These are phyloP conservation scores for Naganishia albida DNA, from an alignment of 1,284 basidiomycete species.

Conservation along the genomic window DNA sequence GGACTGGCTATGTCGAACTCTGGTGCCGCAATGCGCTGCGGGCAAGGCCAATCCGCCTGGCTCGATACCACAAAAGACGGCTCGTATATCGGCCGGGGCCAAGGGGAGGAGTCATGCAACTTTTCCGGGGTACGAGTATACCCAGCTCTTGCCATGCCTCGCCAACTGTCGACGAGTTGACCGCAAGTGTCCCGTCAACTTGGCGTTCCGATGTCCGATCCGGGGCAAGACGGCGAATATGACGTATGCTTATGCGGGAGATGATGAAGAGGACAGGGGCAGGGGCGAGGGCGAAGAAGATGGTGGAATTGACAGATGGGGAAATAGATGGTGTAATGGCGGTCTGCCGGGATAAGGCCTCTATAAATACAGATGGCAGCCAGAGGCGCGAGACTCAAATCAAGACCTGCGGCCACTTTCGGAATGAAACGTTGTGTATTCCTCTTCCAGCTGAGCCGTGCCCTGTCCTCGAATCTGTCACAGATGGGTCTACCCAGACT, in stretches of 20 bases:
- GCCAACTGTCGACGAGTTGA: constrained; percentile 73
- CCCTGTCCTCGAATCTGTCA: too few relatives aligned
- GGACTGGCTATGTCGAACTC: constrained; percentile 72
- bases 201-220: constrained; percentile 72
- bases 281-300: constrained; percentile 58
- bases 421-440: too few relatives aligned
- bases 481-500: too few relatives aligned
- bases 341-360: constrained; percentile 6
- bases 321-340: constrained; percentile 76
- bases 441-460: too few relatives aligned
- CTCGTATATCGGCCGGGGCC: constrained; percentile 57
- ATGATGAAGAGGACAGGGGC: constrained; percentile 58
- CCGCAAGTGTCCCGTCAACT: constrained; percentile 70
- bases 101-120: constrained; percentile 42
- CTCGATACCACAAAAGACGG: constrained; percentile 33
- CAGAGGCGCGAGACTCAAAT: too few relatives aligned
- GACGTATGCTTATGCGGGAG: constrained; percentile 73
- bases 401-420: too few relatives aligned
- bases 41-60: constrained; percentile 29
- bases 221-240: constrained; percentile 63
- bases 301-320: constrained; percentile 65
- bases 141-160: constrained; percentile 71
- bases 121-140: constrained; percentile 56
- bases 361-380: not conserved
- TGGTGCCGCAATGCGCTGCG: constrained; percentile 68